Base-by-base conservation (phyloP, 192 early-diverging fungal genomes). In the Coemansia sp. region DNA sequence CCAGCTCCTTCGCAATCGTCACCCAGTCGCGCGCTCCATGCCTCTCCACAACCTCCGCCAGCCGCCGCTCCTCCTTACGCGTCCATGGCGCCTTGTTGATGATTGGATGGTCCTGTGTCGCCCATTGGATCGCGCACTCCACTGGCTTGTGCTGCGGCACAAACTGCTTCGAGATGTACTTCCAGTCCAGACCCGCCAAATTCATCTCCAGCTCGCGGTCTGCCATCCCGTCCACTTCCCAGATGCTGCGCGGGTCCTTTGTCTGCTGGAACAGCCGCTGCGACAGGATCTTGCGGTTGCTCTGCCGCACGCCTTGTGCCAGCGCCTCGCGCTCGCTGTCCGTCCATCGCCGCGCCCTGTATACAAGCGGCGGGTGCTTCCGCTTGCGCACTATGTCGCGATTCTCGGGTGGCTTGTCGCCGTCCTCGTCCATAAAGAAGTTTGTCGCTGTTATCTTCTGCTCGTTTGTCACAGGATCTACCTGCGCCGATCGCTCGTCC, bases 51-150 rank as follows among this genome's bases (percentile, higher is more conserved):
- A 90, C 66, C 23, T 62, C 43, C 1, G 57, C 69, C 36, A 93
- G 71, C 34, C 71, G 67, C 26, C 52, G 51, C 49, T 85, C 71
- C 73, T 93, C 92, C n/a, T 65, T 36, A 23, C 80, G 79, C 6
- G 84, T 77, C 92, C 92, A 93, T 24, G 85, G 84, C 24, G 53
- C 71, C 63, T 88, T 89, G 75, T 93, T 92, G 74, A 93, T 91
- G 12, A 82, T 81, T 5, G 92, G 92, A 71, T 93, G 92, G 52
- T 92, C 91, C 51, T 89, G 89, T 23, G 83, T 86, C 18, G 89
- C 89, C 90, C 91, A 93, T 75, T 91, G 90, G 61, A 92, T 93
- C 44, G 88, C 72, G 61, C 90, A 93, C 72, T 93, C 90, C n/a
- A 83, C 83, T 1, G 89, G 67, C 23, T 83, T 86, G 63, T 88